Evolutionary conservation across 768 basidiomycete species (phyloP), one percentile per base, ranked within the genome.

Genomic region (Lactarius quietus): DNA sequence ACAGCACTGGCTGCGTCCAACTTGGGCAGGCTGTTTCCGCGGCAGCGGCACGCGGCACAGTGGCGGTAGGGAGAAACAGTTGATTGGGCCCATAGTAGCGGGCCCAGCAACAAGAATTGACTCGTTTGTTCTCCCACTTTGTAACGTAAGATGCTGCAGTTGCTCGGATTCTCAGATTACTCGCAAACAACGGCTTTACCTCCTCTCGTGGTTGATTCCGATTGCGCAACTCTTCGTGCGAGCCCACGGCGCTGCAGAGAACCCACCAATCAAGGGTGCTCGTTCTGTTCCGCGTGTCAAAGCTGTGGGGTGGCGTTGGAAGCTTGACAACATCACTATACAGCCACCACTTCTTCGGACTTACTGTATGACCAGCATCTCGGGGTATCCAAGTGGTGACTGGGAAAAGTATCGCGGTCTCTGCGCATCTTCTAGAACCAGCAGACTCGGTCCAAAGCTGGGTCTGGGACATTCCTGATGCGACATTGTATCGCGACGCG

Each of bases 1-100:
- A 56, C 54, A 59, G 52, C 58, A 64, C n/a, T n/a, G n/a, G n/a
- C n/a, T n/a, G 39, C 39, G 36, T 41, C 35, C n/a, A 63, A 63
- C 18, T 52, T 48, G 36, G 63, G 57, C 48, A 52, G 45, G 12
- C 48, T 20, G 63, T 52, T 51, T 48, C 63, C 63, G 57, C 6
- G 28, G 39, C 9, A 31, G 33, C 20, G 39, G 55, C 55, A 55
- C 31, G 33, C 20, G 39, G 55, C 55, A 55, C 54, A 48, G 63
- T 59, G 57, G 58, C 63, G 33, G 58, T 36, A 38, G 31, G 35
- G 45, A 10, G 57, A 38, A 54, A 35, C 55, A 43, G 55, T 39
- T 38, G 57, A 53, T 38, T 51, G 57, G 57, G 43, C 52, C 52
- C 18, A 31, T 6, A 20, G 18, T 43, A 45, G 53, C 17, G n/a